Conservation (phyloP, 2,329 filamentous ascomycete species). For the Fusarium armeniacum region DNA sequence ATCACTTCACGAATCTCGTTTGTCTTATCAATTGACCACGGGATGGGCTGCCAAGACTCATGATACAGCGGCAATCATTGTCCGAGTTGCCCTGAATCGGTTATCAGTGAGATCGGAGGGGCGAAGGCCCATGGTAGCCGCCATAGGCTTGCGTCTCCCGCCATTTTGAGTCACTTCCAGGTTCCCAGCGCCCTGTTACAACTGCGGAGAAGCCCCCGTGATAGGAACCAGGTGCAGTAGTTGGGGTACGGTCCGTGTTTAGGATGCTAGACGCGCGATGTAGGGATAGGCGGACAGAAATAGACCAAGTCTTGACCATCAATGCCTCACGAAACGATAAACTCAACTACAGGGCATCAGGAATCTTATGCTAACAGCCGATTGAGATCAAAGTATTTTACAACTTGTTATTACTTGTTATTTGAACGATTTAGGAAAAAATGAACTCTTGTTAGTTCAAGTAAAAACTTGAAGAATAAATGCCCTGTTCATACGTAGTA, state of each 20-base stretch:
- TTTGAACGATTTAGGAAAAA: neutral
- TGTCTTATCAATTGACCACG: conserved; percentile 32
- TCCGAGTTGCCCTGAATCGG: conserved; percentile 7
- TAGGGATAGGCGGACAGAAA: neutral
- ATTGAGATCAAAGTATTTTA: too few relatives aligned
- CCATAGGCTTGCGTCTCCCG: conserved; percentile 16
- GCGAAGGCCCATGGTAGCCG: conserved; percentile 12
- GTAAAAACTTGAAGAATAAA: neutral
- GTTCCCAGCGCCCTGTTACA: conserved; percentile 28
- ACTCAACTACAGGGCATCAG: neutral
- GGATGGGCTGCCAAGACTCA: conserved; percentile 32
- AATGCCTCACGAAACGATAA: neutral
- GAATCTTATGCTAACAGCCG: neutral
- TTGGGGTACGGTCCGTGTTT: conserved; percentile 25
- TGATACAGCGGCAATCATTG: conserved; percentile 26
- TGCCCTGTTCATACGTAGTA: neutral
- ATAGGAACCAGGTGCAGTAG: conserved; percentile 38
- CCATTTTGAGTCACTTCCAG: conserved; percentile 40
- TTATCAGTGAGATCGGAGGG: conserved; percentile 21
- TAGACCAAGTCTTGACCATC: neutral
- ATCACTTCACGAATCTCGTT: conserved; percentile 14
- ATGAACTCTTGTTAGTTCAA: neutral
- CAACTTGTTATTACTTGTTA: too few relatives aligned
- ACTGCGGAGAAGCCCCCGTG: conserved; percentile 45
- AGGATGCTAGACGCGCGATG: neutral